Percentiles rank a stretch among this genome's conserved stretches.
These are phyloP conservation scores for Candida loeiensis DNA, from an alignment of 805 yeast genomes.

Conservation along the genomic window DNA sequence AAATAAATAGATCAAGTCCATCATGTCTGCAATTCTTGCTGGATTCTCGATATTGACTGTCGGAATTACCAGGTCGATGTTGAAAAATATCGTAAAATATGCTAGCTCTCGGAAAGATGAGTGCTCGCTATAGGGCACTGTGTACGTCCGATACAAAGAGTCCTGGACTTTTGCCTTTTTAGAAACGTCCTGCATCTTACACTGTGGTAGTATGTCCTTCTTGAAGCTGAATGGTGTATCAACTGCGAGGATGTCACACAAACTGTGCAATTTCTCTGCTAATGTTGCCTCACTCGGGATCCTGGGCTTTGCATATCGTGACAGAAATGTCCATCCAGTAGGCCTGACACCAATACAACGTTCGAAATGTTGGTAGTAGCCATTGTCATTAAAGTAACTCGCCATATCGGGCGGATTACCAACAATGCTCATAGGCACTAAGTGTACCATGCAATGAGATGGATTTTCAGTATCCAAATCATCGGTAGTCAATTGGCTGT, in stretches of 20 bases:
- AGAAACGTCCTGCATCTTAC: slow-evolving; percentile 14
- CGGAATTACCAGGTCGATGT: slow-evolving; percentile 59
- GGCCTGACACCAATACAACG: slow-evolving; percentile 74
- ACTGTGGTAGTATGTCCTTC: slow-evolving; percentile 32
- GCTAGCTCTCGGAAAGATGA: slow-evolving; percentile 82
- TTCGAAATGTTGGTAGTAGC: slow-evolving; percentile 46
- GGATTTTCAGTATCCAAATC: slow-evolving; percentile 39
- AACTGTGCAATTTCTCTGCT: slow-evolving; percentile 1
- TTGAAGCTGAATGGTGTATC: slow-evolving; percentile 21
- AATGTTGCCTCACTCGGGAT: slow-evolving; percentile 2
- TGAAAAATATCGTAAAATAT: slow-evolving; percentile 54
- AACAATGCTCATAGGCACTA: slow-evolving; percentile 63
- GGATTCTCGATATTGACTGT: slow-evolving; percentile 59
- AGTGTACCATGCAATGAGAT: slow-evolving; percentile 51
- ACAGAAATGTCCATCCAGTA: slow-evolving; percentile 80
- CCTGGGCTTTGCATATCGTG: slow-evolving; percentile 6
- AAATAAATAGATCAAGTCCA: slow-evolving; percentile 31
- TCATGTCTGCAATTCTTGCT: slow-evolving; percentile 26
- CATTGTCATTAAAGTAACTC: slow-evolving; percentile 46
- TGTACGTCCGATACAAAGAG: slow-evolving; percentile 43
- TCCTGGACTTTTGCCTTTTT: slow-evolving; percentile 21
- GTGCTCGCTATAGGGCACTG: slow-evolving; percentile 91
- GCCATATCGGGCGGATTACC: slow-evolving; percentile 44
- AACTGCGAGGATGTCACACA: slow-evolving; percentile 1
- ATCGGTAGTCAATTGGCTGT: slow-evolving; percentile 25